A percentile compares a stretch with the other conserved stretches of the same genome.
These are phyloP conservation scores for Rhypophila decipiens DNA, from an alignment of 495 filamentous ascomycete species.

Conservation along the genomic window DNA sequence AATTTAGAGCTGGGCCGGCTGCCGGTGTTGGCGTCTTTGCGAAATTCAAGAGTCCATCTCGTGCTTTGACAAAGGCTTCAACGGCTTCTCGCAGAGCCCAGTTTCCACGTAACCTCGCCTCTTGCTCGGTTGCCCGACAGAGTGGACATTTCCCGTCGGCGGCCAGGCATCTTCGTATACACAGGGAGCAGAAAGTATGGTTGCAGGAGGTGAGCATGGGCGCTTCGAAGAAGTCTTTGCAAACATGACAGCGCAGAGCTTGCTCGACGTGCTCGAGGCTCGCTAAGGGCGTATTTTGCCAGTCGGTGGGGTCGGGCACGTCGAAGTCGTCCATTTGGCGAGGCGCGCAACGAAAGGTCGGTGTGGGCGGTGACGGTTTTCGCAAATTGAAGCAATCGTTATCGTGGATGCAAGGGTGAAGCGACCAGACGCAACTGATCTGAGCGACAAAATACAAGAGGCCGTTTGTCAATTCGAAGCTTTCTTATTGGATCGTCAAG, in stretches of 20 bases:
- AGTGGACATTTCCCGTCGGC: slow-evolving; percentile 79
- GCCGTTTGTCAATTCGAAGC: too few relatives aligned
- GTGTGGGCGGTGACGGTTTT: too few relatives aligned
- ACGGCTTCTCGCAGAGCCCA: slow-evolving; percentile 78
- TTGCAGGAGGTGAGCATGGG: slow-evolving; percentile 92
- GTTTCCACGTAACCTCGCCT: slow-evolving; percentile 76
- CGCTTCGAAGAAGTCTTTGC: slow-evolving; percentile 92
- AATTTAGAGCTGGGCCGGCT: slow-evolving; percentile 1
- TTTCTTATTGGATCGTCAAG: too few relatives aligned
- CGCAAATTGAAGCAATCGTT: too few relatives aligned
- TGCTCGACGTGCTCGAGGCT: slow-evolving; percentile 72
- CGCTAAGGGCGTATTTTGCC: slow-evolving; percentile 72
- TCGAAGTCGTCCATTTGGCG: slow-evolving; percentile 45
- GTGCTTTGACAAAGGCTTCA: slow-evolving; percentile 63
- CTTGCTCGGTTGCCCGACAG: slow-evolving; percentile 71
- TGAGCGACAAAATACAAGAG: too few relatives aligned
- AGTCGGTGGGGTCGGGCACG: slow-evolving; percentile 87
- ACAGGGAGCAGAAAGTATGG: slow-evolving; percentile 95
- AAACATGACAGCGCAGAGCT: slow-evolving; percentile 87
- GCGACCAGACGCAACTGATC: too few relatives aligned
- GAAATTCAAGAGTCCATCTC: slow-evolving; percentile 55
- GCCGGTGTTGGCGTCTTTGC: slow-evolving; percentile 36
- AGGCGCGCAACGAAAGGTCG: too few relatives aligned
- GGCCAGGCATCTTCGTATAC: slow-evolving; percentile 78
- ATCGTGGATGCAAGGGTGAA: too few relatives aligned